These are phyloP conservation scores for Candida tibetensis DNA, from an alignment of 805 yeast genomes.

Conservation along the genomic window DNA sequence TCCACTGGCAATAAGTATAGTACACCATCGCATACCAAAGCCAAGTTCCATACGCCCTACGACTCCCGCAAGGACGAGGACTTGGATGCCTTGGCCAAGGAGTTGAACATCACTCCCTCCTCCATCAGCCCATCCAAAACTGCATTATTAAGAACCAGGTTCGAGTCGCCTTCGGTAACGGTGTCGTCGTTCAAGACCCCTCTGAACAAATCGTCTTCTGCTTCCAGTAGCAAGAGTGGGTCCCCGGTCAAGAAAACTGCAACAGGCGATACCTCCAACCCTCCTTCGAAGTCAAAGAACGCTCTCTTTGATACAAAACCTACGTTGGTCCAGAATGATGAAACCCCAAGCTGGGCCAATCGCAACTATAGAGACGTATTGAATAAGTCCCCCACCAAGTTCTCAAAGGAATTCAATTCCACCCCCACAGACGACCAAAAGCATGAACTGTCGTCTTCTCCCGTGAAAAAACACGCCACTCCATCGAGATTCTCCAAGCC, in stretches of 20 bases:
- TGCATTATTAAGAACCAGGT: constrained; percentile 29
- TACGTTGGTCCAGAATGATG: constrained; percentile 7
- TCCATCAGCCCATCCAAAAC: constrained; percentile 23
- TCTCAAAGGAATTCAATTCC: not conserved
- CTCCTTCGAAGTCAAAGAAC: not conserved
- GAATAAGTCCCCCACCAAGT: constrained; percentile 13
- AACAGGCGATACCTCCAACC: not conserved
- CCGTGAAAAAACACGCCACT: not conserved
- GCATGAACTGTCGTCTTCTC: not conserved
- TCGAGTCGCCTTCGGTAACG: constrained; percentile 42
- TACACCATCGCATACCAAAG: constrained; percentile 9
- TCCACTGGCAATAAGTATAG: not conserved
- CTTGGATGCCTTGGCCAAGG: constrained; percentile 38
- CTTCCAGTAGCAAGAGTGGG: constrained; percentile 14
- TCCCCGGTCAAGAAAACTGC: constrained; percentile 9
- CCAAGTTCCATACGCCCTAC: constrained; percentile 4
- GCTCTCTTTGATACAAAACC: constrained; percentile 7
- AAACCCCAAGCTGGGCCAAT: constrained; percentile 22
- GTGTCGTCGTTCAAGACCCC: constrained; percentile 41
- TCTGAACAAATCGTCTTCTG: constrained; percentile 18
- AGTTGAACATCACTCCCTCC: constrained; percentile 28
- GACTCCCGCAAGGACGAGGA: constrained; percentile 25
- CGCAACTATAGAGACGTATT: constrained; percentile 18
- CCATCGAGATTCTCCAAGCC: not conserved
- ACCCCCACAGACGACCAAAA: not conserved